Conservation (phyloP, 495 filamentous ascomycete genomes). For the Aspergillus bridgeri region DNA sequence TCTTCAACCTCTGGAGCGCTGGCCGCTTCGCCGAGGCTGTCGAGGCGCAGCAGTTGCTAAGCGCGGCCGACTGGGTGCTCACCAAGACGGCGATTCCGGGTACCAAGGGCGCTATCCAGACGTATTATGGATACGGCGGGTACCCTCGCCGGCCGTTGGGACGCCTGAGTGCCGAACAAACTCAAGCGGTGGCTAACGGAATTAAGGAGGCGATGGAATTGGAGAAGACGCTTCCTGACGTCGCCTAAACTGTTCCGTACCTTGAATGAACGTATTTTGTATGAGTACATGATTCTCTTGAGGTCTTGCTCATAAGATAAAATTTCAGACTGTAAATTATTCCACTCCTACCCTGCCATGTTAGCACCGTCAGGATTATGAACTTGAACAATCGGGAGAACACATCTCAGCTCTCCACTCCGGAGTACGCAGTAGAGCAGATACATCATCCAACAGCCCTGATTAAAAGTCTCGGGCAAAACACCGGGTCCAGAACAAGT, state of each 20-base stretch:
- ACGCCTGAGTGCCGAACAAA: slow-evolving; percentile 52
- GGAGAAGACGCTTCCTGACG: slow-evolving; percentile 49
- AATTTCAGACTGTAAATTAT: too few species aligned
- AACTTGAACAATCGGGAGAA: too few species aligned
- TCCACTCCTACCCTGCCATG: too few species aligned
- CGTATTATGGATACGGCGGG: slow-evolving; percentile 81
- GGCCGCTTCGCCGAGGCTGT: slow-evolving; percentile 73
- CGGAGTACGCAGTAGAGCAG: neutral
- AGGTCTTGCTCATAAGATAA: too few species aligned
- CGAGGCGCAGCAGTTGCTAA: slow-evolving; percentile 66
- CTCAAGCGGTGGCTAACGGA: slow-evolving; percentile 54
- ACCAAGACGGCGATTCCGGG: slow-evolving; percentile 84
- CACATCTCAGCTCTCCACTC: too few species aligned
- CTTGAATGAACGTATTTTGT: neutral
- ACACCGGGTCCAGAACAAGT: neutral
- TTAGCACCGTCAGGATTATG: too few species aligned
- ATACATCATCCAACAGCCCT: too few species aligned
- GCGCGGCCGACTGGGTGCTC: slow-evolving; percentile 78
- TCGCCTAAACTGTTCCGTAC: slow-evolving; percentile 48
- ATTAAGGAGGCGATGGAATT: slow-evolving; percentile 70
- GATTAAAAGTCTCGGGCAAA: neutral
- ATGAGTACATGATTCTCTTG: neutral
- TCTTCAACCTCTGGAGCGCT: slow-evolving; percentile 75
- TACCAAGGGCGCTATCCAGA: slow-evolving; percentile 80
- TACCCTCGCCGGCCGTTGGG: slow-evolving; percentile 71